Conservation (phyloP, 2,329 filamentous ascomycete genomes). For the Paecilomyces sp. region DNA sequence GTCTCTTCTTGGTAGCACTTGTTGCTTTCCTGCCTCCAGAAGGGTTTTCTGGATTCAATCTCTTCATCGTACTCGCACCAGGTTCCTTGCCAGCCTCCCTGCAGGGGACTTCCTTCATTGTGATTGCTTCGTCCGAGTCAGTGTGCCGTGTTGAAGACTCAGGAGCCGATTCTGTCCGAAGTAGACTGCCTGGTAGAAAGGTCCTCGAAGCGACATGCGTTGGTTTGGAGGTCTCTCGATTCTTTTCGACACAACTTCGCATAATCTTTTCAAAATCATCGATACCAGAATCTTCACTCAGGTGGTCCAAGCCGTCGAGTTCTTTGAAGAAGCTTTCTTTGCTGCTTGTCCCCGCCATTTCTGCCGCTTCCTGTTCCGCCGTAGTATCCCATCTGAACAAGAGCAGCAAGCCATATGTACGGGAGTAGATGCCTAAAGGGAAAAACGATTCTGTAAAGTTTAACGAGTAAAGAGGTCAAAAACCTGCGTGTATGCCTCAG, state of each 20-base stretch:
- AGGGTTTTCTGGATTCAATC: background rate
- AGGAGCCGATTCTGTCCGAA: background rate
- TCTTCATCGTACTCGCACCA: background rate
- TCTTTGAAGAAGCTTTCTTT: constrained; percentile 30
- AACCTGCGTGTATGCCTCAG: background rate
- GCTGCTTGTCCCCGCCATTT: constrained; percentile 14
- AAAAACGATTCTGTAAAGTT: background rate
- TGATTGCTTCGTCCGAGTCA: background rate
- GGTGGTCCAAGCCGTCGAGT: constrained; percentile 25
- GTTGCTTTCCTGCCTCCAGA: background rate
- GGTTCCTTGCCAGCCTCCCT: background rate
- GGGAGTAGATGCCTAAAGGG: constrained; percentile 7
- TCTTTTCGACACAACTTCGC: background rate
- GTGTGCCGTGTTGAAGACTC: background rate
- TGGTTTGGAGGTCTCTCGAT: background rate
- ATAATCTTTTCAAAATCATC: constrained; percentile 14
- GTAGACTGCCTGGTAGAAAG: background rate
- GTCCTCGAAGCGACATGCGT: background rate
- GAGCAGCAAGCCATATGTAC: constrained; percentile 10
- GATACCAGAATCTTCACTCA: constrained; percentile 16
- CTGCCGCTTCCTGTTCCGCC: constrained; percentile 1
- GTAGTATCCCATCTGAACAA: background rate
- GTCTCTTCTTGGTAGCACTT: constrained; percentile 9
- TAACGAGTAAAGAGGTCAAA: background rate
- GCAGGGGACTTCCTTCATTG: constrained; percentile 1